Base-by-base conservation (phyloP, 2,329 filamentous ascomycete genomes). In the Phialophora chinensis region DNA sequence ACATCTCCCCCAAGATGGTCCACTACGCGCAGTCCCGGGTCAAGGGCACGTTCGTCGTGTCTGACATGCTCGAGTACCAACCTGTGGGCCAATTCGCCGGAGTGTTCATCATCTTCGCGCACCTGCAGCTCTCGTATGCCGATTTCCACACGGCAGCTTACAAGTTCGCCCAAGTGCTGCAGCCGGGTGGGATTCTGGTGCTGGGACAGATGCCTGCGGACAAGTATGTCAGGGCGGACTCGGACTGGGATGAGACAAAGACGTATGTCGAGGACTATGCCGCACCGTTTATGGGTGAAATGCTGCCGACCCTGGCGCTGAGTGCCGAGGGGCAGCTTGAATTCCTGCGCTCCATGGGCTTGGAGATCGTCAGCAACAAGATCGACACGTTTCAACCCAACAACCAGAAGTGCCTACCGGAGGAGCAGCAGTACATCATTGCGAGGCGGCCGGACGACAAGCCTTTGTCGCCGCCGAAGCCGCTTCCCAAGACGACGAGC, bases 1-100 rank as follows among this genome's bases (percentile, higher is more conserved):
- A 76, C 58, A 72, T 76, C 58, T 72, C 75, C 4, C 72, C 73
- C 4, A 72, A 74, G 31, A 78, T 77, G 76, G 66, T 77, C 27
- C 60, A 72, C 3, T 57, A 75, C 14, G 76, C 75, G 2, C 53
- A 55, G 50, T 71, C 31, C 14, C 52, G 66, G 12, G 64, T 69
- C 53, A 57, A 44, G 35, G 74, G 72, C 25, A 61, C 56, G 5
- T 74, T 75, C 62, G 54, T 42, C 17, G 69, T 73, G 3, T 70
- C 67, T 17, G 71, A 76, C 62, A 74, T 74, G 72, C 63, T 75
- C 33, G 50, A 67, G 10, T 75, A 73, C 54, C 20, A 72, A 31
- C 66, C 74, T 20, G 52, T 71, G 47, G 70, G 69, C 2, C 58
- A 42, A 3, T 75, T 74, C 52, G 69, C 68, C 42, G 75, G 61